A percentile compares a stretch with the other conserved stretches of the same genome.
phyloP scores from a whole-genome alignment of 2,329 filamentous ascomycete species.

The Neofusicoccum umdonicola region DNA sequence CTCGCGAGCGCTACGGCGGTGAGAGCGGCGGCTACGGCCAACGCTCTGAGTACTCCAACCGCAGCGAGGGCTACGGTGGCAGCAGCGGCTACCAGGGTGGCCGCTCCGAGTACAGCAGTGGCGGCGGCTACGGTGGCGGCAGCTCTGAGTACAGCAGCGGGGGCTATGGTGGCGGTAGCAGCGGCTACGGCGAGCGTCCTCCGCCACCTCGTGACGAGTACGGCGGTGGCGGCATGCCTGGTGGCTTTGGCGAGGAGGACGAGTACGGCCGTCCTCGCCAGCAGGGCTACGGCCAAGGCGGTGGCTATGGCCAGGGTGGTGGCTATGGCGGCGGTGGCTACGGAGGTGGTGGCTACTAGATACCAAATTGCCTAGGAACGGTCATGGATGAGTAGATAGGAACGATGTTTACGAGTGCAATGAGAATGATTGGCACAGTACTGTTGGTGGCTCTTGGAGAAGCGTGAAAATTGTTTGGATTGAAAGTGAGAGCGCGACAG shows the following conservation, averaged over 20 bases:
- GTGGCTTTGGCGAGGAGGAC: slow-evolving; percentile 15
- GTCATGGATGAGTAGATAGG: too few species aligned
- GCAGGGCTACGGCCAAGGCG: slow-evolving; percentile 2
- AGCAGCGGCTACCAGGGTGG: slow-evolving; percentile 18
- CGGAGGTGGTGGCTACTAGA: neutral
- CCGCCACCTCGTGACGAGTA: neutral
- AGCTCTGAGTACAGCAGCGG: slow-evolving; percentile 3
- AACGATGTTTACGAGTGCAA: too few species aligned
- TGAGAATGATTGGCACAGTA: too few species aligned
- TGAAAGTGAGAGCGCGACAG: too few species aligned
- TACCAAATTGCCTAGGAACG: too few species aligned
- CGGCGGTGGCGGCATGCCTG: slow-evolving; percentile 12
- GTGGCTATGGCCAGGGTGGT: neutral
- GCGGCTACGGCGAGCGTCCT: slow-evolving; percentile 18
- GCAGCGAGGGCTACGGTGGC: slow-evolving; percentile 19
- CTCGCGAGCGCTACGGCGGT: slow-evolving; percentile 12
- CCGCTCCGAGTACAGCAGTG: neutral
- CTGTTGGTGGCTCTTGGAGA: too few species aligned
- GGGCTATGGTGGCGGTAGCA: slow-evolving; percentile 20
- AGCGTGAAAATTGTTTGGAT: too few species aligned
- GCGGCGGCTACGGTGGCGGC: slow-evolving; percentile 14
- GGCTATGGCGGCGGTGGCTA: slow-evolving; percentile 4
- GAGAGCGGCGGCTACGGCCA: slow-evolving; percentile 16
- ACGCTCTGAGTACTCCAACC: neutral
- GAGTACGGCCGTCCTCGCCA: slow-evolving; percentile 15